A percentile compares a stretch with the other conserved stretches of the same genome.
phyloP scores from a whole-genome alignment of 352 stramenopile genomes.

The Phytophthora colocasiae region DNA sequence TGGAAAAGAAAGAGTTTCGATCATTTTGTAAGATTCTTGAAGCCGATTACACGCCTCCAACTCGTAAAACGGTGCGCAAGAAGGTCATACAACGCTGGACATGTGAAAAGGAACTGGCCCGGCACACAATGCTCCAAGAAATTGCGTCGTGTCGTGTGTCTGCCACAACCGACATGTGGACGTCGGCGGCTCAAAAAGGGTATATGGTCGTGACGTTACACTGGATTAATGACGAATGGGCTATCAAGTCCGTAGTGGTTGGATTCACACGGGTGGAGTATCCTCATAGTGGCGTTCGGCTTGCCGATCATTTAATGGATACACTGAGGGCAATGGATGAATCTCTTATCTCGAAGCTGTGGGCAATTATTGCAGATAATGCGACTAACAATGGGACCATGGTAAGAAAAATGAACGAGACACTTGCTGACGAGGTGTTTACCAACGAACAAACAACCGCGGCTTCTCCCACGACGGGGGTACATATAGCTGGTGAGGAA shows the following conservation, averaged over 20 bases:
- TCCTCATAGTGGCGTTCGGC: neutral
- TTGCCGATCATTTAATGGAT: slow-evolving; percentile 5
- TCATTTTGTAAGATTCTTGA: neutral
- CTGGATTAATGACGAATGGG: slow-evolving; percentile 17
- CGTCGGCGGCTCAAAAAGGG: slow-evolving; percentile 7
- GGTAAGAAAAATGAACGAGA: neutral
- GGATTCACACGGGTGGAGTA: slow-evolving; percentile 25
- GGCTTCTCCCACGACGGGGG: neutral
- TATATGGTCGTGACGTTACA: slow-evolving; percentile 19
- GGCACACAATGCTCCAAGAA: neutral
- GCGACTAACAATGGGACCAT: slow-evolving; percentile 5
- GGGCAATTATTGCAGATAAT: slow-evolving; percentile 2
- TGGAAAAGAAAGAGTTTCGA: neutral
- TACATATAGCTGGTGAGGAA: too few species aligned
- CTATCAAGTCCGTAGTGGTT: slow-evolving; percentile 10
- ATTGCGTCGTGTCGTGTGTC: neutral
- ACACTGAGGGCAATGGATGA: slow-evolving; percentile 13
- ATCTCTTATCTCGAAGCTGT: neutral
- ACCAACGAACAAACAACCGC: neutral
- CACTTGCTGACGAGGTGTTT: neutral
- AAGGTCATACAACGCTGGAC: slow-evolving; percentile 1
- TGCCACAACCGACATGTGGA: slow-evolving; percentile 33
- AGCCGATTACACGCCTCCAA: neutral
- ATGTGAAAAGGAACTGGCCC: slow-evolving; percentile 1
- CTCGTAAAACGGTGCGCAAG: too few species aligned